Evolutionary conservation across 306 rosid genomes (phyloP).

Genomic region (Ziziphus jujuba): DNA sequence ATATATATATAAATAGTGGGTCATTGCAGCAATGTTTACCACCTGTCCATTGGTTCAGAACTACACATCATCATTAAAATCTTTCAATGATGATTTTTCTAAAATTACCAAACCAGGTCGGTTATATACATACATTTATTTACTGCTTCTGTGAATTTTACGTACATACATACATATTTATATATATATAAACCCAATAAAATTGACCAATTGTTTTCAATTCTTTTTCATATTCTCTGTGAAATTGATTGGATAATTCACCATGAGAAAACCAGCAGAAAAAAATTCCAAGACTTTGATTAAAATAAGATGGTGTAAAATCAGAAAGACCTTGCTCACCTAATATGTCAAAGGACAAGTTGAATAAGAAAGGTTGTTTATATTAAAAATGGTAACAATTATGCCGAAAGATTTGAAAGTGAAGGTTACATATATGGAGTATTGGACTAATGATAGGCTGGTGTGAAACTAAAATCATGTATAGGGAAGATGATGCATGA

Average conservation of each 20-base stretch:
- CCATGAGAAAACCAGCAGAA: not conserved
- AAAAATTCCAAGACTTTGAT: not conserved
- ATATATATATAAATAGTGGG: not conserved
- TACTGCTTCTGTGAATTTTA: not conserved
- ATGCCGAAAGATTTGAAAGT: slow-evolving; percentile 20
- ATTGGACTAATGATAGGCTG: slow-evolving; percentile 7
- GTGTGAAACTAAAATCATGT: slow-evolving; percentile 7
- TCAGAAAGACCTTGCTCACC: not conserved
- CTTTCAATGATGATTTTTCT: no score
- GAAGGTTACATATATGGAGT: slow-evolving; percentile 10
- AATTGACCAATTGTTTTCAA: not conserved
- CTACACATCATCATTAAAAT: not conserved
- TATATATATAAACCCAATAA: not conserved
- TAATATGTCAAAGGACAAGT: slow-evolving; percentile 21
- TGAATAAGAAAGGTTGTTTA: not conserved
- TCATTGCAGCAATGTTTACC: not conserved
- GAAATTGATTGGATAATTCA: no score
- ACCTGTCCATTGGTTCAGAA: slow-evolving; percentile 16
- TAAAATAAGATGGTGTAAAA: not conserved
- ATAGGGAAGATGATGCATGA: slow-evolving; percentile 24
- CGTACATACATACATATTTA: not conserved
- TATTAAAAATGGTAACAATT: slow-evolving; percentile 15
- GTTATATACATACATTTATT: no score
- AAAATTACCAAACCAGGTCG: no score
- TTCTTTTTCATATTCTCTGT: no score